Base-by-base conservation (phyloP, 106 monocot genomes). In the Apostasia shenzhenica region DNA sequence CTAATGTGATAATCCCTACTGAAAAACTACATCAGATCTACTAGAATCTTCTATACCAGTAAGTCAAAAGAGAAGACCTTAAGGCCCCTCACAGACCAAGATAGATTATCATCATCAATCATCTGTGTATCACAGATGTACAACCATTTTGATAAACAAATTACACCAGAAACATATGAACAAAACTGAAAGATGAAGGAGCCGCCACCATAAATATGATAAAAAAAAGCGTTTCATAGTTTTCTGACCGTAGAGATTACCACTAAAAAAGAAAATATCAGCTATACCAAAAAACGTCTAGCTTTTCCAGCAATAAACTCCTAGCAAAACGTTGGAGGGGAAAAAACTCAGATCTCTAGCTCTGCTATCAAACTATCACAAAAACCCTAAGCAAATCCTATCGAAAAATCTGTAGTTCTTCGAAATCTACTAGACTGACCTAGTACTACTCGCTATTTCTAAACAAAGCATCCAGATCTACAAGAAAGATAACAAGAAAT, bases 391-490 rank as follows among this genome's bases (percentile, higher is more conserved):
- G 40, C 41, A 41, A 59, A 59, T 40, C 1, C 62, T 44, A 62
- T 11, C 62, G 13, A 4, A 1, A 45, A 12, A 3, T 12, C n/a
- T n/a, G 38, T 10, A 5, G 44, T 45, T 62, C 62, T 62, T 62
- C 45, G 12, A 62, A 62, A n/a, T 45, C 62, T 44, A 8, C 62
- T 41, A 41, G 59, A 59, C 9, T 40, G 26, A 40, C 39, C 41
- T 9, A 59, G 41, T 40, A 40, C 59, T 8, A 62, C 45, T n/a
- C 44, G 45, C 9, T 42, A 45, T 62, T 62, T 59, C 59, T n/a
- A 45, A 45, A 62, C 13, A 44, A 62, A 62, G 44, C 62, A 12
- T 13, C 62, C 62, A 62, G 45, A 62, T 62, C n/a, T 45, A 11
- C 43, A 62, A 62, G 43, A 42, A 62, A 10, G 13, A 43, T 62